Evolutionary conservation across 306 rosid genomes (phyloP).

Genomic region (Inga oerstediana): DNA sequence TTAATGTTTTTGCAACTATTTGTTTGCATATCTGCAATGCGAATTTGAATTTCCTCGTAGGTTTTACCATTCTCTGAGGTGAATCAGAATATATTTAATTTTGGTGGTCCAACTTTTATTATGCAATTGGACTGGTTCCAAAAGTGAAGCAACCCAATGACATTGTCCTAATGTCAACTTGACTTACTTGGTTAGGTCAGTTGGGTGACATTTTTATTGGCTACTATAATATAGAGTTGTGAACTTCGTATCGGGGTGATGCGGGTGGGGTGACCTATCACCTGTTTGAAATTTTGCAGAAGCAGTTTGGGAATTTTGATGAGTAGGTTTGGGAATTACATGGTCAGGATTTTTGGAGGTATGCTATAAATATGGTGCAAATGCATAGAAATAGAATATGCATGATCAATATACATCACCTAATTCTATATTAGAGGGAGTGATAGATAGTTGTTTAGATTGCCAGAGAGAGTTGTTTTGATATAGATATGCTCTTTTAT

Average conservation of each 20-base stretch:
- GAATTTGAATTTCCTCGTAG: neutral
- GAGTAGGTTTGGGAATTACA: slow-evolving; percentile 7
- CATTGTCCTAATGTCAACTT: neutral
- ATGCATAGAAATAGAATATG: neutral
- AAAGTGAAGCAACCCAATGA: neutral
- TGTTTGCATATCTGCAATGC: slow-evolving; percentile 4
- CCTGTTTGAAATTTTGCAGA: slow-evolving; percentile 7
- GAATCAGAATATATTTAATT: neutral
- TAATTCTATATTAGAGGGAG: neutral
- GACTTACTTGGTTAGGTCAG: neutral
- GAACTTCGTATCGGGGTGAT: neutral
- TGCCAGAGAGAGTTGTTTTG: slow-evolving; percentile 9
- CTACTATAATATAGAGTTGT: neutral
- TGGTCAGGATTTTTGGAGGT: neutral
- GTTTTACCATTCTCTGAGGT: neutral
- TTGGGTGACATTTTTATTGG: neutral
- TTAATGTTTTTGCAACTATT: neutral
- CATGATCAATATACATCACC: neutral
- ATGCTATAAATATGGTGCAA: slow-evolving; percentile 16
- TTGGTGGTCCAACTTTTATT: neutral
- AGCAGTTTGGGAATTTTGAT: slow-evolving; percentile 4
- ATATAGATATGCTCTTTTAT: neutral
- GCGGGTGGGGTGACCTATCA: neutral
- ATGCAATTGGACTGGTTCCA: neutral
- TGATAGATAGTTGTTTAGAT: neutral